Base-by-base conservation (phyloP, 1,284 basidiomycete species). In the Cutaneotrichosporon dermatis region DNA sequence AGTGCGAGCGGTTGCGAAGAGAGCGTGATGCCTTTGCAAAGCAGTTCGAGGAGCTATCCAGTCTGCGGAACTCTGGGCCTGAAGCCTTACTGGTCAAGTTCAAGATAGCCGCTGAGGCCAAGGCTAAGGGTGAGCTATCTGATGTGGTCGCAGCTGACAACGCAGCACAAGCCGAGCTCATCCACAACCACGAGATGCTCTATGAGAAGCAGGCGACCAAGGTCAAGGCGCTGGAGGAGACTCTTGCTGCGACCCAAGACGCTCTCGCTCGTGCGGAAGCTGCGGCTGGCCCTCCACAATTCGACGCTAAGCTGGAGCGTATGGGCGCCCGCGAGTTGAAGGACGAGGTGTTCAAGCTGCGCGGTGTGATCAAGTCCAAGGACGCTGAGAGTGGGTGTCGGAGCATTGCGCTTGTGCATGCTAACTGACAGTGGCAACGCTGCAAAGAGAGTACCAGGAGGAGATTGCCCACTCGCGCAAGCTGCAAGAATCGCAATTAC, bases 31-130 rank as follows among this genome's bases (percentile, higher is more conserved):
- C 63, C 1, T 74, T 70, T 42, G 63, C 70, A 2, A 72, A 70
- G 55, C 76, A 78, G 62, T 76, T 78, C 54, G 75, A 76, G 50
- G 72, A 76, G 46, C 59, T 78, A 46, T 69, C 72, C 2, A 69
- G 69, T 15, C 50, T 69, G 15, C 64, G 70, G 15, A 61, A 64
- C n/a, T 69, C 68, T 2, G 69, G 66, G 2, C 52, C 59, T 0
- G 76, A 77, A 48, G 56, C 40, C 5, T 46, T 72, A n/a, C 68
- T 74, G 15, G 70, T 66, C 35, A 74, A 71, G 57, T 76, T 69
- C 59, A 74, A 75, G 65, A 62, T 68, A 45, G 69, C 70, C 15
- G 63, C 70, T 1, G 72, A 69, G 12, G 49, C 66, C 3, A 65
- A 68, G 7, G 62, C 72, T 0, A 68, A 70, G 42, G 68, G 76